Percentiles rank a stretch among this genome's conserved stretches.
Conservation (phyloP, 768 basidiomycete species). For the Grammothele lineata region DNA sequence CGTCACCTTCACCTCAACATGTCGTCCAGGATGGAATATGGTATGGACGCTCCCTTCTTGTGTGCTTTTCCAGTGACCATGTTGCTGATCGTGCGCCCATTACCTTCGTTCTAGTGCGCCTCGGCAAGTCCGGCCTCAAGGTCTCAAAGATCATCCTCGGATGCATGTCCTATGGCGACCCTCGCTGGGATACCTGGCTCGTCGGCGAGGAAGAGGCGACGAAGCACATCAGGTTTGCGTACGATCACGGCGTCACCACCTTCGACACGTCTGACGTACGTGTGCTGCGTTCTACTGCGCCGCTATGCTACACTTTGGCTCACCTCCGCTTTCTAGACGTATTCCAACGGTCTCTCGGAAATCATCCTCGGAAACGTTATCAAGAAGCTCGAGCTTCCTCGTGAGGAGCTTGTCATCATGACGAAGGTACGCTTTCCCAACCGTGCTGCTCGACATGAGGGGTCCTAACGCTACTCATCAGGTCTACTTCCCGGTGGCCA, state of each 20-base stretch:
- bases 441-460: too few relatives aligned
- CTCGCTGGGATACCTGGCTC: constrained; percentile 35
- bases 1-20: neutral
- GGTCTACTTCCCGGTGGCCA: too few relatives aligned
- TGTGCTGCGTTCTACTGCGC: neutral
- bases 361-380: constrained; percentile 42
- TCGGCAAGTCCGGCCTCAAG: constrained; percentile 27
- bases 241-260: constrained; percentile 33
- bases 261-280: constrained; percentile 30
- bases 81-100: too few relatives aligned
- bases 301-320: neutral
- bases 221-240: constrained; percentile 40
- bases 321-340: constrained; percentile 23
- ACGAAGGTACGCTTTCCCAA: constrained; percentile 46
- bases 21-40: neutral
- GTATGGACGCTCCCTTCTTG: neutral
- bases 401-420: constrained; percentile 48
- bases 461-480: too few relatives aligned
- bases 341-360: constrained; percentile 38
- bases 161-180: constrained; percentile 31
- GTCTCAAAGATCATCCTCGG: constrained; percentile 30
- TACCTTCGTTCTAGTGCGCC: too few relatives aligned
- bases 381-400: constrained; percentile 38
- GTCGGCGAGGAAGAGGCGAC: constrained; percentile 32
- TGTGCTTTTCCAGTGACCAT: too few relatives aligned